Evolutionary conservation across 768 basidiomycete genomes (phyloP).

Genomic region (Suillus luteus): DNA sequence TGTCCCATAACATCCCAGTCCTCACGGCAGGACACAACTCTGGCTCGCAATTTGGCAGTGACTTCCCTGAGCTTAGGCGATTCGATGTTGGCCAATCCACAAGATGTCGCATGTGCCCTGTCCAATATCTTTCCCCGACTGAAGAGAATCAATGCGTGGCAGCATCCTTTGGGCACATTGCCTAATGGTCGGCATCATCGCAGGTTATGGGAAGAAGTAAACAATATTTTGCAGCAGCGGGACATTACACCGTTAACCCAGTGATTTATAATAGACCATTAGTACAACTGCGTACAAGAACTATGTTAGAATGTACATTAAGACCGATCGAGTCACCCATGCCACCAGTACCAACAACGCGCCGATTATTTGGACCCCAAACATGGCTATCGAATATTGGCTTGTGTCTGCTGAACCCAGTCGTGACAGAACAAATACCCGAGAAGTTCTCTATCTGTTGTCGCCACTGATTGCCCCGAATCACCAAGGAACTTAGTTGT

Average conservation of each 20-base stretch:
- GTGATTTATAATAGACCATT: background rate
- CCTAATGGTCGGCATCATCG: background rate
- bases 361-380: background rate
- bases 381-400: background rate
- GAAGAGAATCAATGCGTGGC: conserved; percentile 7
- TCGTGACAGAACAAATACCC: background rate
- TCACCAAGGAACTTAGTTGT: background rate
- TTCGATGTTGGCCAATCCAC: background rate
- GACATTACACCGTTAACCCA: background rate
- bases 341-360: background rate
- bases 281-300: background rate
- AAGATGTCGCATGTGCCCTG: conserved; percentile 2
- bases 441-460: background rate
- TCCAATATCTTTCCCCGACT: conserved; percentile 4
- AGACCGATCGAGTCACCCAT: no score
- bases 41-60: conserved; percentile 4
- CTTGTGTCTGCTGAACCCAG: background rate
- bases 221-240: background rate
- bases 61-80: conserved; percentile 3
- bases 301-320: background rate
- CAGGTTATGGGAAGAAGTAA: conserved; percentile 6
- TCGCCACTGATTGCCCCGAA: background rate
- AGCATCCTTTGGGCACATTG: background rate
- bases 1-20: background rate
- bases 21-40: background rate